Evolutionary conservation across 495 filamentous ascomycete genomes (phyloP).

Genomic region (Neurospora sp.): DNA sequence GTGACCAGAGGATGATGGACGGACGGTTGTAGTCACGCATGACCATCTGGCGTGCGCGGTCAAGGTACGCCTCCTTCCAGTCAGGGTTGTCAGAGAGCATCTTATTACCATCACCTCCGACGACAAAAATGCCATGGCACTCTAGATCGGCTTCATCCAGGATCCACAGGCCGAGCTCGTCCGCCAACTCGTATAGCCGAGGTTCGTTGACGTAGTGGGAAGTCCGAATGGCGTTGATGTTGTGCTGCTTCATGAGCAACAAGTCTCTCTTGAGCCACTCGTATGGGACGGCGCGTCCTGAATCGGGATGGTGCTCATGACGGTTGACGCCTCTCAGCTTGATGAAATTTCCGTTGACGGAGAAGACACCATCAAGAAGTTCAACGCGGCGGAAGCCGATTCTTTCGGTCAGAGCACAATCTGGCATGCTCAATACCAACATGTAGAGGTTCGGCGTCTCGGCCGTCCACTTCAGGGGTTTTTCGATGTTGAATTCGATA

Average conservation of each 20-base stretch:
- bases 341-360: constrained; percentile 51
- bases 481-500: constrained; percentile 26
- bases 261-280: constrained; percentile 48
- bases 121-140: constrained; percentile 56
- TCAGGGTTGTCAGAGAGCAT: constrained; percentile 55
- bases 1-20: constrained; percentile 60
- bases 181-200: constrained; percentile 52
- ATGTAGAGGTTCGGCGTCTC: constrained; percentile 57
- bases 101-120: constrained; percentile 36
- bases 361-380: constrained; percentile 45
- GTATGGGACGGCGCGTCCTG: constrained; percentile 51
- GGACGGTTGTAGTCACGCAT: constrained; percentile 59
- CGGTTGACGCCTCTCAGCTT: constrained; percentile 57
- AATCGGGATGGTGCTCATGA: constrained; percentile 54
- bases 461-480: constrained; percentile 57
- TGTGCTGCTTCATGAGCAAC: constrained; percentile 55
- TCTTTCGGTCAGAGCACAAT: constrained; percentile 35
- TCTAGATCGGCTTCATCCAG: constrained; percentile 67
- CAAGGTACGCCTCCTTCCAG: constrained; percentile 62
- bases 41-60: constrained; percentile 56
- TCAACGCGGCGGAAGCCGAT: constrained; percentile 54
- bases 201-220: constrained; percentile 55
- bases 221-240: constrained; percentile 59
- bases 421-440: constrained; percentile 29
- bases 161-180: constrained; percentile 62